Evolutionary conservation across 1,284 basidiomycete species (phyloP), one percentile per base, ranked within the genome.

Genomic region (Omphalotus olearius): DNA sequence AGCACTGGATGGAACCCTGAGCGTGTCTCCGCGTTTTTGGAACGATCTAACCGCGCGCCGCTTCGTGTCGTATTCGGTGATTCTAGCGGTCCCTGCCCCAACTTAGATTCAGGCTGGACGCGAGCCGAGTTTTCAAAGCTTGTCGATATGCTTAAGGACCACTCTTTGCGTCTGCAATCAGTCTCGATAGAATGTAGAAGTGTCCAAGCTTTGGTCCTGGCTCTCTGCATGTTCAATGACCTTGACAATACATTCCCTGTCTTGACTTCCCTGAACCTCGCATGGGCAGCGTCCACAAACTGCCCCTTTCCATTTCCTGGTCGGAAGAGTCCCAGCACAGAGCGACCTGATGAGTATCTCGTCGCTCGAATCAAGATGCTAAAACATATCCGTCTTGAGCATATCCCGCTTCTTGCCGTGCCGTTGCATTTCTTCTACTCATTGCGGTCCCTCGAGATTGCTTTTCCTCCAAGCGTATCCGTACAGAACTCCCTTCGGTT

Each of bases 381-480:
- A 14, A 61, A 59, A 42, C 59, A 67, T 54, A 68, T 78, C 23
- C 68, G 69, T 50, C 53, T 77, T 18, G 64, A 69, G 49, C 64
- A 73, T 58, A 58, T 79, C 20, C 72, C 75, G 20, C 60, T 69
- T 16, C 66, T 66, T 37, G 62, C 62, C 46, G 60, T 76, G 3
- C 67, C 72, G 10, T 52, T 60, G 4, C 60, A 62, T 47, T 64
- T 72, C 45, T 57, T 75, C 45, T 57, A 60, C 28, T 68, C 70
- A 51, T 60, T 78, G 42, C 62, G 56, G 48, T 64, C 62, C 16
- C 64, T 78, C n/a, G 71, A 75, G 48, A 42, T 52, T 13, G 47
- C 51, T n/a, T 36, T 47, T 20, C 59, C 78, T 30, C 64, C 61
- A 57, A 69, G 60, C 56, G 54, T 49, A 16, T 50, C 59, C 26